Evolutionary conservation across 441 rosid species (phyloP).

Genomic region (Euphorbia schlechtendalii): DNA sequence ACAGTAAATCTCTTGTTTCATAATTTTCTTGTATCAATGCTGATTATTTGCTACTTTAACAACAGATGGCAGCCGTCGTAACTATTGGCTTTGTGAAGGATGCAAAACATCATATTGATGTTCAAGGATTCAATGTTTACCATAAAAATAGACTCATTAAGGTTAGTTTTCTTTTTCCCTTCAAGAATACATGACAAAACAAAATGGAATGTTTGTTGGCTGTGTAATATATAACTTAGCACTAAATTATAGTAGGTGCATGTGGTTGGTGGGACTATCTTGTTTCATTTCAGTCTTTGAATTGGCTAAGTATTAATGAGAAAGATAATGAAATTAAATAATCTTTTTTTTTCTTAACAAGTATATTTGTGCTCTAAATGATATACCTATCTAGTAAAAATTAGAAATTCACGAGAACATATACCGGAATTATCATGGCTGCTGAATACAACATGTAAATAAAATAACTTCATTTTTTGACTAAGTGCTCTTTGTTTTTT

Average conservation of each 20-base stretch:
- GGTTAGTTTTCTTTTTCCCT: slow-evolving; percentile 35
- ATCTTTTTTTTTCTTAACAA: neutral
- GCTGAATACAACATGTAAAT: neutral
- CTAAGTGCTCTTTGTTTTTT: slow-evolving; percentile 4
- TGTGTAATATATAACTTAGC: no score
- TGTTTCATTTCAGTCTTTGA: no score
- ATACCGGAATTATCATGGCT: neutral
- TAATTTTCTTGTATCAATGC: neutral
- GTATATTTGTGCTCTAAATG: no score
- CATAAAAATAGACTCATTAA: slow-evolving; percentile 93
- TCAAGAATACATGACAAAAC: no score
- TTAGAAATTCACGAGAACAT: neutral
- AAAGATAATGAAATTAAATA: no score
- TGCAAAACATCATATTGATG: slow-evolving; percentile 78
- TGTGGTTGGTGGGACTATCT: no score
- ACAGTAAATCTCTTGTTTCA: slow-evolving; percentile 4
- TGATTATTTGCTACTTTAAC: slow-evolving; percentile 23
- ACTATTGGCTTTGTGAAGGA: slow-evolving; percentile 97
- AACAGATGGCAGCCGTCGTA: slow-evolving; percentile 69
- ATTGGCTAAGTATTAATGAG: slow-evolving; percentile 1
- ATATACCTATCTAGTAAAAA: no score
- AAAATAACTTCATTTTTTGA: slow-evolving; percentile 5
- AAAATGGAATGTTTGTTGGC: no score
- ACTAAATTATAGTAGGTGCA: no score
- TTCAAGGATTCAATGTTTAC: slow-evolving; percentile 95